These are phyloP conservation scores for Trametopsis cervina DNA, from an alignment of 768 basidiomycete species.

Conservation along the genomic window DNA sequence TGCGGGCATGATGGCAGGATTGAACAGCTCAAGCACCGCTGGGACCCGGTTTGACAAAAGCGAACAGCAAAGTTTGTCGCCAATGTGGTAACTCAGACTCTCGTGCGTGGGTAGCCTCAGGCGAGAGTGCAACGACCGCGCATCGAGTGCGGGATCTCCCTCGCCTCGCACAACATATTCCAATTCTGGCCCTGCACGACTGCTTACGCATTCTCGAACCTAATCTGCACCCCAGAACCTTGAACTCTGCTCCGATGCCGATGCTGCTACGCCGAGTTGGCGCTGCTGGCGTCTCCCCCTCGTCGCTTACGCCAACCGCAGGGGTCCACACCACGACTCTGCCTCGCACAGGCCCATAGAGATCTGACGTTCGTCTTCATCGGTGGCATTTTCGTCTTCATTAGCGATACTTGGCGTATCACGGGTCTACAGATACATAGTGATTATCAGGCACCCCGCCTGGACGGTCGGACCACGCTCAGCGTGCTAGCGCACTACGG, in stretches of 20 bases:
- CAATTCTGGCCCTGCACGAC: slow-evolving; percentile 14
- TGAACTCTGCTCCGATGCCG: slow-evolving; percentile 1
- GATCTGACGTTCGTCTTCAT: neutral
- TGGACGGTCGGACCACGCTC: slow-evolving; percentile 1
- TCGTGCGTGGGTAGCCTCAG: slow-evolving; percentile 17
- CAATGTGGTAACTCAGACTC: slow-evolving; percentile 24
- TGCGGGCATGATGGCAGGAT: slow-evolving; percentile 10
- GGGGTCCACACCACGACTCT: slow-evolving; percentile 9
- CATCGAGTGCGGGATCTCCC: slow-evolving; percentile 12
- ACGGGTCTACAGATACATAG: slow-evolving; percentile 8
- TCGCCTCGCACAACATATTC: slow-evolving; percentile 15
- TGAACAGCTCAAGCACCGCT: slow-evolving; percentile 10
- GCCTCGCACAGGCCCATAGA: slow-evolving; percentile 7
- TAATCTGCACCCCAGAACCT: slow-evolving; percentile 17
- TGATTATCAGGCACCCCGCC: slow-evolving; percentile 14
- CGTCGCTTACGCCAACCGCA: neutral
- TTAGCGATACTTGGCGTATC: slow-evolving; percentile 6
- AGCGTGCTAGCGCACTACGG: neutral
- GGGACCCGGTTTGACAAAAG: slow-evolving; percentile 22
- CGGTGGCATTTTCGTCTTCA: neutral
- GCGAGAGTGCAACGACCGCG: slow-evolving; percentile 24
- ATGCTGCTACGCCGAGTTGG: neutral
- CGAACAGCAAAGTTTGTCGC: slow-evolving; percentile 11
- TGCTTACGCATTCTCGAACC: slow-evolving; percentile 18
- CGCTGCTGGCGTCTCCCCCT: slow-evolving; percentile 6